These are phyloP conservation scores for Thermochaetoides thermophila DNA, from an alignment of 495 filamentous ascomycete genomes.

Conservation along the genomic window DNA sequence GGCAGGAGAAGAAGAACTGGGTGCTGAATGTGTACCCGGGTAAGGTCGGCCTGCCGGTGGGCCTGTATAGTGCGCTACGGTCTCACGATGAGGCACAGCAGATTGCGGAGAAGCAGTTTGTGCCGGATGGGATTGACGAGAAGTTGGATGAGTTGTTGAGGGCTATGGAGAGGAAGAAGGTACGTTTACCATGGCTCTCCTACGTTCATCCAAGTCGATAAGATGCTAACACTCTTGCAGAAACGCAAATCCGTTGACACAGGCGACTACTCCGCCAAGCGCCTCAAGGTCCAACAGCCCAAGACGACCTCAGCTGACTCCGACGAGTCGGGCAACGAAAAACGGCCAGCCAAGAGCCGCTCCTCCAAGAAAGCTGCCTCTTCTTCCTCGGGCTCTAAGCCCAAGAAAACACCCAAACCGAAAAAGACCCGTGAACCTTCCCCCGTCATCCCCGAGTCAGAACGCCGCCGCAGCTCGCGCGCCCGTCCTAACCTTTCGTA, in stretches of 20 bases:
- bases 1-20: conserved; percentile 64
- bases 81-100: conserved; percentile 67
- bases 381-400: no score
- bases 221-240: conserved; percentile 11
- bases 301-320: conserved; percentile 13
- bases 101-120: conserved; percentile 68
- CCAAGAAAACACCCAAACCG: background rate
- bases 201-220: background rate
- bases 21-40: conserved; percentile 66
- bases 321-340: no score
- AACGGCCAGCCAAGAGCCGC: no score
- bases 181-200: conserved; percentile 10
- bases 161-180: conserved; percentile 39
- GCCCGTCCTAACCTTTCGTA: conserved; percentile 25
- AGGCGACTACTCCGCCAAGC: conserved; percentile 19
- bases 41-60: conserved; percentile 64
- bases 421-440: conserved; percentile 5
- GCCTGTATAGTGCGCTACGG: conserved; percentile 58
- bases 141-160: conserved; percentile 49
- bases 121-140: conserved; percentile 73
- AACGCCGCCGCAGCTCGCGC: conserved; percentile 39
- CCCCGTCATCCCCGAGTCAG: conserved; percentile 13
- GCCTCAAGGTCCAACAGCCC: conserved; percentile 22
- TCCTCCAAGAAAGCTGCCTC: no score
- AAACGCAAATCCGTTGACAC: conserved; percentile 37